Evolutionary conservation across 2,329 filamentous ascomycete species (phyloP), one percentile per base, ranked within the genome.

Genomic region (Purpureocillium takamizusanense): DNA sequence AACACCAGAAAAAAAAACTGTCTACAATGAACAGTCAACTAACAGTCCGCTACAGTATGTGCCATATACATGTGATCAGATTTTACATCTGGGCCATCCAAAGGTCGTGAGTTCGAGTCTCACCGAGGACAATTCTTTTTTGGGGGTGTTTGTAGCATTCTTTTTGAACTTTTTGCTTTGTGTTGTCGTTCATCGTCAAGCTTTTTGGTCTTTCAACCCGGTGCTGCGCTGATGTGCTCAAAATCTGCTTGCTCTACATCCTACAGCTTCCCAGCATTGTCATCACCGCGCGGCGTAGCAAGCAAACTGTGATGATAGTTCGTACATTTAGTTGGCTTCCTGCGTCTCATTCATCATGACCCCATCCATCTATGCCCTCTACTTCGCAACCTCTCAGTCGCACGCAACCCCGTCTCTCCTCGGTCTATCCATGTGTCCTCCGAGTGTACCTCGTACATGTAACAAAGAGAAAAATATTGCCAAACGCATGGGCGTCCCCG

Each of bases 61-160:
- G 21, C 21, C n/a, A n/a, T n/a, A 41, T 43, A 29, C 23, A 36
- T 42, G 33, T 49, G 43, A 51, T 47, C 43, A 46, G 47, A 60
- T 61, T 54, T 36, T n/a, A 32, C 42, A 36, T 34, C 45, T 50
- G 47, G 45, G 51, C 39, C 25, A 54, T 54, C 51, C 63, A 65
- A 65, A 67, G 64, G 62, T 64, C 64, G 60, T 59, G 63, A 72
- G 70, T 60, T 73, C 71, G 59, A 66, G 54, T 51, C 64, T 69
- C 60, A 57, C 61, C 55, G 55, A 63, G 62, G 60, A 64, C 62
- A 63, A 3, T 2, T 17, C 11, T 23, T 33, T 42, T 43, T 46
- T n/a, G n/a, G n/a, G n/a, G n/a, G n/a, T n/a, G n/a, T n/a, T n/a
- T n/a, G n/a, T n/a, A n/a, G n/a, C n/a, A n/a, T n/a, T n/a, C n/a